These are phyloP conservation scores for Paracoccidioides brasiliensis DNA, from an alignment of 2,329 filamentous ascomycete genomes.

Conservation along the genomic window DNA sequence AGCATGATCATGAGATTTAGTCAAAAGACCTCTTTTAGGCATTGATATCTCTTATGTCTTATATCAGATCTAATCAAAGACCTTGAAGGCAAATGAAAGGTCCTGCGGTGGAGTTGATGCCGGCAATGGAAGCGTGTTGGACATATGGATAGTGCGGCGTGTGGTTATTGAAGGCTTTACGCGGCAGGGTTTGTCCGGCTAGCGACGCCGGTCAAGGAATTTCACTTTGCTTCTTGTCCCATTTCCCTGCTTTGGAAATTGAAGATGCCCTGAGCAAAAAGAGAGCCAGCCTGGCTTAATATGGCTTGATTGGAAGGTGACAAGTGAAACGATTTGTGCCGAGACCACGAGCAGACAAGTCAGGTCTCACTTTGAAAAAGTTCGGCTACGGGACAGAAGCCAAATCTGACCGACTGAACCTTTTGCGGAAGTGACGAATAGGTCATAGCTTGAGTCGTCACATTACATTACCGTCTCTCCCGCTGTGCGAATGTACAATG, in stretches of 20 bases:
- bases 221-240: background rate
- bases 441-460: constrained; percentile 19
- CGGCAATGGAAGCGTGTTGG: constrained; percentile 45
- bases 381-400: constrained; percentile 29
- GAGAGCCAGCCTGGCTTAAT: constrained; percentile 58
- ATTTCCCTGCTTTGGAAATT: constrained; percentile 51
- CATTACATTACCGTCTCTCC: background rate
- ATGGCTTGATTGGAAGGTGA: constrained; percentile 47
- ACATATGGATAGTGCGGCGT: constrained; percentile 60
- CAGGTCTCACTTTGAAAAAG: constrained; percentile 29
- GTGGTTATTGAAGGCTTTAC: constrained; percentile 60
- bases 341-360: constrained; percentile 67
- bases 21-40: too few species aligned
- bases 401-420: constrained; percentile 24
- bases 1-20: too few species aligned
- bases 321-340: constrained; percentile 60
- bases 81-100: constrained; percentile 46
- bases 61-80: too few species aligned
- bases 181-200: background rate
- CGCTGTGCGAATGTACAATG: constrained; percentile 4
- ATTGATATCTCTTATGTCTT: too few species aligned
- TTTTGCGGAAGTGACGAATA: constrained; percentile 30
- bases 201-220: background rate
- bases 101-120: constrained; percentile 29
- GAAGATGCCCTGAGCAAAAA: constrained; percentile 55